Percentiles rank a stretch among this genome's conserved stretches.
phyloP scores from a whole-genome alignment of 768 basidiomycete species.

The Hortiboletus flavorubellus region DNA sequence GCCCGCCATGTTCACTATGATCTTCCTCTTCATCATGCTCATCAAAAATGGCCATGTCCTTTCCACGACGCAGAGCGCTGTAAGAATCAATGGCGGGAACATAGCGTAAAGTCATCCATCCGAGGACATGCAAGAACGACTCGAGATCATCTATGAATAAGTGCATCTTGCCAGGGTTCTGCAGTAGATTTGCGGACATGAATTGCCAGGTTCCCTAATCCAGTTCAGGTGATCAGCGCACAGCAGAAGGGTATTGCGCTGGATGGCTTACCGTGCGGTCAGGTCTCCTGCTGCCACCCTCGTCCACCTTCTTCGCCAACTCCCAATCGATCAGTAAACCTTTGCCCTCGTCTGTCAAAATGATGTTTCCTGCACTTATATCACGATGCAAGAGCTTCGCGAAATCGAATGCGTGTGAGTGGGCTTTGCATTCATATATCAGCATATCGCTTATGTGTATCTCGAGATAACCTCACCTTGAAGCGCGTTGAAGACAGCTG shows the following conservation, averaged over 20 bases:
- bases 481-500: neutral
- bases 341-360: slow-evolving; percentile 11
- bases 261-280: neutral
- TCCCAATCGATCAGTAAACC: slow-evolving; percentile 30
- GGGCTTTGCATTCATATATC: slow-evolving; percentile 8
- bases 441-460: neutral
- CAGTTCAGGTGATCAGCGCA: no score
- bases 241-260: neutral
- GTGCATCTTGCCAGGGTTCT: no score
- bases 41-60: no score
- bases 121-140: slow-evolving; percentile 22
- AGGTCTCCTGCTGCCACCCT: neutral
- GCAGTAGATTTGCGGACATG: neutral
- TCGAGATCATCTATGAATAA: slow-evolving; percentile 31
- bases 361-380: slow-evolving; percentile 26
- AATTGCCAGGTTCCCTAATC: slow-evolving; percentile 8
- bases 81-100: neutral
- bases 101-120: neutral
- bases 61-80: no score
- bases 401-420: slow-evolving; percentile 14
- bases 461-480: neutral
- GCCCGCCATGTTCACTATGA: no score
- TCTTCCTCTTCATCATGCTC: no score
- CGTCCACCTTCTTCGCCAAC: neutral
- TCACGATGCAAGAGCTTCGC: slow-evolving; percentile 26